Evolutionary conservation across 768 basidiomycete genomes (phyloP).

Genomic region (Leccinum broughii): DNA sequence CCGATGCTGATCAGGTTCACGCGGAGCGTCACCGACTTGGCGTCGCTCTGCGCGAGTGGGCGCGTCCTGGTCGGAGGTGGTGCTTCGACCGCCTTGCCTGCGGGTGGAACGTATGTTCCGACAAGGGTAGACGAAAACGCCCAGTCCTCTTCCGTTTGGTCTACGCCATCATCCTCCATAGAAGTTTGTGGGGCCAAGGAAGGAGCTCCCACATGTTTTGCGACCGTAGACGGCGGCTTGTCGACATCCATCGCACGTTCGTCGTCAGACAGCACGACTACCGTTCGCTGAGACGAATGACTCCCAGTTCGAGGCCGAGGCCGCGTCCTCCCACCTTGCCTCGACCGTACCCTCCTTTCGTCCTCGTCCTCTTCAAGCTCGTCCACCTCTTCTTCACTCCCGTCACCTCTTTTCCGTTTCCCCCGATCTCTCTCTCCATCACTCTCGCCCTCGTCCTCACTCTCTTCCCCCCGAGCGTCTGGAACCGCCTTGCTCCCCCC

Average conservation of each 20-base stretch:
- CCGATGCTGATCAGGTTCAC: slow-evolving; percentile 24
- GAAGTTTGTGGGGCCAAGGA: background rate
- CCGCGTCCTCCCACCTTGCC: slow-evolving; percentile 4
- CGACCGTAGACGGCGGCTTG: slow-evolving; percentile 20
- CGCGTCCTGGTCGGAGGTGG: background rate
- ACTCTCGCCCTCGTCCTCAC: background rate
- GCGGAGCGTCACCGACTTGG: slow-evolving; percentile 18
- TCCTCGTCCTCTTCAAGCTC: background rate
- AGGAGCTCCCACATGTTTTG: slow-evolving; percentile 4
- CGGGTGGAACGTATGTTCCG: slow-evolving; percentile 18
- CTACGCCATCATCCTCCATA: slow-evolving; percentile 4
- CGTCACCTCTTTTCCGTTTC: background rate
- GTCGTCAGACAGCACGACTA: slow-evolving; percentile 24
- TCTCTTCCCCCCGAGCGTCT: background rate
- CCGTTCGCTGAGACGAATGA: slow-evolving; percentile 21
- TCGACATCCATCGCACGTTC: slow-evolving; percentile 31
- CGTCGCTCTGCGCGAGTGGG: background rate
- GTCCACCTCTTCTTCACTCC: background rate
- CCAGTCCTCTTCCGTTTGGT: slow-evolving; percentile 21
- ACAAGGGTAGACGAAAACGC: slow-evolving; percentile 29
- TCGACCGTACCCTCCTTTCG: background rate
- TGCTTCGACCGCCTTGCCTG: slow-evolving; percentile 11
- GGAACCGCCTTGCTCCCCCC: slow-evolving; percentile 37
- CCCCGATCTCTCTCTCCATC: background rate
- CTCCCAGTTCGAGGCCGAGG: slow-evolving; percentile 13